A percentile compares a stretch with the other conserved stretches of the same genome.
phyloP scores from a whole-genome alignment of 176 grass and related monocot genomes.

The Alopecurus myosuroides region DNA sequence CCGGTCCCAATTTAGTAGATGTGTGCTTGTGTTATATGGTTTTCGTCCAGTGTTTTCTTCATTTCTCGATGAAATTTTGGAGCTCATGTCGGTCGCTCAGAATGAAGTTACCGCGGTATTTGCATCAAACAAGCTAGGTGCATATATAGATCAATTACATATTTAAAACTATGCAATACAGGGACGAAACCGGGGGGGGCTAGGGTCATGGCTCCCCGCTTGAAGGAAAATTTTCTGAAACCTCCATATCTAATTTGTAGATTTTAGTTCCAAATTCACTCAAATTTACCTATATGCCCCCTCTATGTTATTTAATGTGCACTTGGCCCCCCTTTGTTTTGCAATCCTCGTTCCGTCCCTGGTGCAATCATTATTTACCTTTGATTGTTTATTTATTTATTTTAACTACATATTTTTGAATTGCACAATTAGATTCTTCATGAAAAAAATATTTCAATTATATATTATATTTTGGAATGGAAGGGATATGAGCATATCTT shows the following conservation, averaged over 20 bases:
- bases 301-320: no score
- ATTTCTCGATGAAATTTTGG: neutral
- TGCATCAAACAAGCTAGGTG: neutral
- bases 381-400: neutral
- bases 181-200: no score
- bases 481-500: neutral
- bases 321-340: no score
- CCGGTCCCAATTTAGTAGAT: neutral
- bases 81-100: neutral
- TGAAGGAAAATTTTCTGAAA: no score
- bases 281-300: no score
- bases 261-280: no score
- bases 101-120: neutral
- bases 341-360: no score
- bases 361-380: neutral
- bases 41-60: neutral
- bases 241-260: no score
- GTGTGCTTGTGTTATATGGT: neutral
- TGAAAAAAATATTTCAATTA: neutral
- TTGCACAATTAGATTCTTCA: neutral
- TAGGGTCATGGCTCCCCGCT: no score
- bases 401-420: neutral
- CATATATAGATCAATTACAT: neutral
- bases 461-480: neutral
- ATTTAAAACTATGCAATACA: no score